phyloP scores from a whole-genome alignment of 1,284 basidiomycete species.

The Puccinia hordei region DNA sequence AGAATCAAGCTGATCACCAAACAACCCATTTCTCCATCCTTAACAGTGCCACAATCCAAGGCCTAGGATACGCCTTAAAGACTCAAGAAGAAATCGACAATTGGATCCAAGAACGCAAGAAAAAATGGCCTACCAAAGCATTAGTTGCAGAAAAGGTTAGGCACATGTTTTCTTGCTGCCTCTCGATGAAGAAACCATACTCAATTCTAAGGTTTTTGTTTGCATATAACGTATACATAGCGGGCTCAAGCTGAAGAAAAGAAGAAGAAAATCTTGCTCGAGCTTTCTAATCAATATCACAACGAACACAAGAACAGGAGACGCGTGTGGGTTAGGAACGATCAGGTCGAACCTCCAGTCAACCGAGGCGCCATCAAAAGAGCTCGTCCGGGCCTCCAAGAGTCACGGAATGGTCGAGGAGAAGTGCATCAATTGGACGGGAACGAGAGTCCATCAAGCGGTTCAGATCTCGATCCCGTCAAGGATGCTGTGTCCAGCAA shows the following conservation, averaged over 20 bases:
- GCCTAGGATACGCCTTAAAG: constrained; percentile 41
- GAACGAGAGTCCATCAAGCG: background rate
- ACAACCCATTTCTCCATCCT: background rate
- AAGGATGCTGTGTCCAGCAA: constrained; percentile 32
- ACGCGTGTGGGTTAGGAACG: constrained; percentile 19
- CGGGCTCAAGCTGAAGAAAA: constrained; percentile 2
- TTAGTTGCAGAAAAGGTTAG: constrained; percentile 22
- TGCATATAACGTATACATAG: background rate
- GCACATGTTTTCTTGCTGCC: background rate
- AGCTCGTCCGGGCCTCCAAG: background rate
- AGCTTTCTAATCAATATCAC: background rate
- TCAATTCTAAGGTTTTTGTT: background rate
- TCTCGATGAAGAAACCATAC: background rate
- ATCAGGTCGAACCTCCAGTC: background rate
- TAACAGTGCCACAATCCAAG: constrained; percentile 43
- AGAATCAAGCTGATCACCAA: background rate
- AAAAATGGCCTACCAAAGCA: constrained; percentile 34
- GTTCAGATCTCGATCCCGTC: constrained; percentile 11
- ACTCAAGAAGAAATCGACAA: constrained; percentile 31
- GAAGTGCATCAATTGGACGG: background rate
- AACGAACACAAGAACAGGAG: constrained; percentile 3
- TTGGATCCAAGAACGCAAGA: constrained; percentile 48
- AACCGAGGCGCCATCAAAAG: background rate
- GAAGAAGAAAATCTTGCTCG: constrained; percentile 6
- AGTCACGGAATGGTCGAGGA: background rate